phyloP scores from a whole-genome alignment of 2,329 filamentous ascomycete genomes.

The Fusarium vanettenii region DNA sequence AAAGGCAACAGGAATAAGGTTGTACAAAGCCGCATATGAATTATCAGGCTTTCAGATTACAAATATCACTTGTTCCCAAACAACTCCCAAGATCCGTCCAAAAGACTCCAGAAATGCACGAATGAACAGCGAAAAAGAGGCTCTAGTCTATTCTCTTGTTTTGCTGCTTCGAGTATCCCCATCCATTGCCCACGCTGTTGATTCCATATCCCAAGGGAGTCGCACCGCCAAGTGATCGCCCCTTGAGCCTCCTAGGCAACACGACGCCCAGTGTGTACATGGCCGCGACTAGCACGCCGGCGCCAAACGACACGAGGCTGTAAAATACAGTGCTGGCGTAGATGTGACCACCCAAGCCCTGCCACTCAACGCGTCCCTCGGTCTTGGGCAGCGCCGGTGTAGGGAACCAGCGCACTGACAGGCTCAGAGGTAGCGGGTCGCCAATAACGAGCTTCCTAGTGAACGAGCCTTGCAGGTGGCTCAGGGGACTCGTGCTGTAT shows the following conservation, averaged over 20 bases:
- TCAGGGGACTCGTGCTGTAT: constrained; percentile 82
- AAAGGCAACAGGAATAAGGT: background rate
- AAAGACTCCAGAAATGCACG: constrained; percentile 40
- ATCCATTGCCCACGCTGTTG: constrained; percentile 65
- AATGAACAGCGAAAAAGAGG: background rate
- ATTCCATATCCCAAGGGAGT: constrained; percentile 69
- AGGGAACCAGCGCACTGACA: constrained; percentile 90
- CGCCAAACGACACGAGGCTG: constrained; percentile 67
- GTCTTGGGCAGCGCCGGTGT: constrained; percentile 76
- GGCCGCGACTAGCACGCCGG: constrained; percentile 64
- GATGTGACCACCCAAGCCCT: constrained; percentile 72
- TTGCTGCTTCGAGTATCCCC: constrained; percentile 58
- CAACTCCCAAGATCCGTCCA: constrained; percentile 22
- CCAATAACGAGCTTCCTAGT: constrained; percentile 83
- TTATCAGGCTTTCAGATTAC: constrained; percentile 24
- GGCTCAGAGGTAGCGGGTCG: constrained; percentile 81
- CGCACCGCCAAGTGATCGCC: constrained; percentile 64
- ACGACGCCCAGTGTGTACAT: constrained; percentile 72
- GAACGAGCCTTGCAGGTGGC: constrained; percentile 65
- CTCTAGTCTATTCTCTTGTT: constrained; percentile 63
- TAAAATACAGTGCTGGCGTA: constrained; percentile 74
- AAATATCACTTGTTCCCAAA: constrained; percentile 21
- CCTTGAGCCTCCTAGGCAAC: constrained; percentile 64
- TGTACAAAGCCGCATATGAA: constrained; percentile 17
- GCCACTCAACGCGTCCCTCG: constrained; percentile 74